Conservation (phyloP, 2,329 filamentous ascomycete species). For the Sclerotiophoma versabilis region DNA sequence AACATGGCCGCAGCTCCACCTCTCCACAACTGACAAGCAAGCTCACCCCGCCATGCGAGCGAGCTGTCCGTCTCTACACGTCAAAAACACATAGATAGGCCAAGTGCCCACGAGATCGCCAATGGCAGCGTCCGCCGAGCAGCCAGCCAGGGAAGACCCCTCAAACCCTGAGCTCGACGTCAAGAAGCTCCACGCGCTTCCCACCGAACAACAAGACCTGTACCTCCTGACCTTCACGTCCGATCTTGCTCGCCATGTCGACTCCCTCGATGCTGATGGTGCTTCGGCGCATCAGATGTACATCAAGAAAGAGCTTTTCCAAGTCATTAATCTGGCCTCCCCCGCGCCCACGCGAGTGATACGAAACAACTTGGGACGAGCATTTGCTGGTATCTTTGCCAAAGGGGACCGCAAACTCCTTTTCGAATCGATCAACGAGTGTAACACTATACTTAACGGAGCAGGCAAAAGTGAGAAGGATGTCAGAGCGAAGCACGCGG, state of each 20-base stretch:
- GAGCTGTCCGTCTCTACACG: slow-evolving; percentile 13
- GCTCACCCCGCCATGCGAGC: slow-evolving; percentile 33
- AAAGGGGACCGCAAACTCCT: slow-evolving; percentile 90
- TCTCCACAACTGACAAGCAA: slow-evolving; percentile 25
- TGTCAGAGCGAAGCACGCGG: slow-evolving; percentile 81
- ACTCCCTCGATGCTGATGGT: slow-evolving; percentile 75
- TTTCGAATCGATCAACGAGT: slow-evolving; percentile 92
- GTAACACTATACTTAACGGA: slow-evolving; percentile 74
- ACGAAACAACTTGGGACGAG: slow-evolving; percentile 85
- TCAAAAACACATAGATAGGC: slow-evolving; percentile 13
- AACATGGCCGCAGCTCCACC: slow-evolving; percentile 25
- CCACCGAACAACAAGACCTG: slow-evolving; percentile 93
- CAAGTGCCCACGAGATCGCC: slow-evolving; percentile 17
- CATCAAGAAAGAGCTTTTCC: slow-evolving; percentile 92
- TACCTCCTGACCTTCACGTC: slow-evolving; percentile 90
- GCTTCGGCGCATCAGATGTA: slow-evolving; percentile 89
- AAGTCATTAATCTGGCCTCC: slow-evolving; percentile 82
- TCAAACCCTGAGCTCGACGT: slow-evolving; percentile 83
- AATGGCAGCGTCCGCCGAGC: slow-evolving; percentile 41
- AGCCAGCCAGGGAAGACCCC: slow-evolving; percentile 47
- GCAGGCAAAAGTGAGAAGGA: slow-evolving; percentile 79
- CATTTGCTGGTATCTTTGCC: slow-evolving; percentile 80
- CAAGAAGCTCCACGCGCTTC: slow-evolving; percentile 84
- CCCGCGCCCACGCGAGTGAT: slow-evolving; percentile 88
- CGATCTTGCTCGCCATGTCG: slow-evolving; percentile 80